Evolutionary conservation across 2,329 filamentous ascomycete species (phyloP).

Genomic region (Podosphaera fusca): DNA sequence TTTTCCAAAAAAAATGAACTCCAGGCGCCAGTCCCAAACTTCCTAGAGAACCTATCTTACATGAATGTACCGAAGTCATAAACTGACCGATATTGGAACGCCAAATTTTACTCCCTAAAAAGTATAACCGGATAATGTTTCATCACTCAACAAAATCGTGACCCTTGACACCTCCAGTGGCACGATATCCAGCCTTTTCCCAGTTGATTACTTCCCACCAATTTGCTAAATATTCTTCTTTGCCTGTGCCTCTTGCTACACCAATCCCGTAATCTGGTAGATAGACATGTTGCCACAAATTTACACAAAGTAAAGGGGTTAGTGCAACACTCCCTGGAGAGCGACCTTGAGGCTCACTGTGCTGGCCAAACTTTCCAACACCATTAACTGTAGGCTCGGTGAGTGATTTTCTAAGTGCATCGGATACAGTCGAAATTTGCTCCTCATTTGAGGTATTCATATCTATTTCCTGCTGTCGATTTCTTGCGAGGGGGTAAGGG

Average conservation of each 20-base stretch:
- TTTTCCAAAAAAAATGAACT: too few species aligned
- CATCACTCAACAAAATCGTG: too few species aligned
- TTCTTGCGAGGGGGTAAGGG: conserved; percentile 68
- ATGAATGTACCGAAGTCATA: too few species aligned
- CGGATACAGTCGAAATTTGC: conserved; percentile 8
- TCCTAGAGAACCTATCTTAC: too few species aligned
- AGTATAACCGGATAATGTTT: too few species aligned
- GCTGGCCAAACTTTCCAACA: conserved; percentile 14
- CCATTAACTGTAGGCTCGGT: conserved; percentile 15
- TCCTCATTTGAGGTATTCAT: conserved; percentile 35
- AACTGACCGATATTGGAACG: too few species aligned
- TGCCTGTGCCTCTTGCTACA: conserved; percentile 38
- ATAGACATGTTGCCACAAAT: conserved; percentile 92
- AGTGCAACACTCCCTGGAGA: conserved; percentile 43
- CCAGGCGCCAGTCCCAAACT: too few species aligned
- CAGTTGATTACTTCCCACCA: conserved; percentile 89
- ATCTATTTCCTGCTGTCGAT: conserved; percentile 41
- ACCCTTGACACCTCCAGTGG: background rate
- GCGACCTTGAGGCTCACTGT: conserved; percentile 13
- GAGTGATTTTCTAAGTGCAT: conserved; percentile 19
- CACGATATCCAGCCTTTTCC: conserved; percentile 35
- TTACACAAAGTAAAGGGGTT: conserved; percentile 67
- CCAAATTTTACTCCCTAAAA: too few species aligned
- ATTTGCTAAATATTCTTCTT: conserved; percentile 47
- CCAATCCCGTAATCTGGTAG: conserved; percentile 53